Percentiles rank a stretch among this genome's conserved stretches.
These are phyloP conservation scores for Pythium vanterpoolii DNA, from an alignment of 352 stramenopile genomes.

Conservation along the genomic window DNA sequence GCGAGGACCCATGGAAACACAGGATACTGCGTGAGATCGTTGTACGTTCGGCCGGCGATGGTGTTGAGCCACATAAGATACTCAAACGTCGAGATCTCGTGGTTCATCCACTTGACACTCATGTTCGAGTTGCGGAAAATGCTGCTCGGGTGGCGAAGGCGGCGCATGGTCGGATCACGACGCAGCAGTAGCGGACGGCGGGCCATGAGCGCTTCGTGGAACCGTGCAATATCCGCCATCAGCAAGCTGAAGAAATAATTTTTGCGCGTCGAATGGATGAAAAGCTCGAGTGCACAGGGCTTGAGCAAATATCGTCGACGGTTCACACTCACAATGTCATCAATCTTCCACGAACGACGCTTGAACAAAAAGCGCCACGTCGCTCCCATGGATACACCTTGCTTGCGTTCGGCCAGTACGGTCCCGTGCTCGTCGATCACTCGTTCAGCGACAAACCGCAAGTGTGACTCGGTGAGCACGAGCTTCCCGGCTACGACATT, in stretches of 20 bases:
- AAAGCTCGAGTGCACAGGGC: constrained; percentile 74
- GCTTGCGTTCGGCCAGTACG: constrained; percentile 52
- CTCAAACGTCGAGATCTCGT: constrained; percentile 96
- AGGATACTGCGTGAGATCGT: constrained; percentile 96
- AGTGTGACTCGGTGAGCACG: constrained; percentile 40
- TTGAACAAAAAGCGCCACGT: constrained; percentile 75
- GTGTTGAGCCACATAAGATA: constrained; percentile 93
- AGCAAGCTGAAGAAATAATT: constrained; percentile 85
- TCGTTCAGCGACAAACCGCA: constrained; percentile 62
- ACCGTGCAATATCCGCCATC: constrained; percentile 44
- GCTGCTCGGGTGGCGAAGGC: constrained; percentile 74
- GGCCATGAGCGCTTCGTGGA: constrained; percentile 67
- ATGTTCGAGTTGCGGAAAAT: constrained; percentile 79
- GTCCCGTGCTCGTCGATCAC: constrained; percentile 77
- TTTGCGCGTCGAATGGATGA: constrained; percentile 78
- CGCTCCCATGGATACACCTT: constrained; percentile 34
- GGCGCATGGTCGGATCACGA: constrained; percentile 63
- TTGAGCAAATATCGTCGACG: constrained; percentile 81
- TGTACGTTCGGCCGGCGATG: constrained; percentile 86
- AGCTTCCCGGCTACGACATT: constrained; percentile 68
- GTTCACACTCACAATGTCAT: constrained; percentile 71
- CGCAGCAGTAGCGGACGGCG: constrained; percentile 57
- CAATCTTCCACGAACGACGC: constrained; percentile 56
- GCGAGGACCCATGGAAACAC: constrained; percentile 91
- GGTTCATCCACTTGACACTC: constrained; percentile 67